A percentile compares a stretch with the other conserved stretches of the same genome.
Evolutionary conservation across 2,329 filamentous ascomycete genomes (phyloP).

Genomic region (Stemphylium vesicarium): DNA sequence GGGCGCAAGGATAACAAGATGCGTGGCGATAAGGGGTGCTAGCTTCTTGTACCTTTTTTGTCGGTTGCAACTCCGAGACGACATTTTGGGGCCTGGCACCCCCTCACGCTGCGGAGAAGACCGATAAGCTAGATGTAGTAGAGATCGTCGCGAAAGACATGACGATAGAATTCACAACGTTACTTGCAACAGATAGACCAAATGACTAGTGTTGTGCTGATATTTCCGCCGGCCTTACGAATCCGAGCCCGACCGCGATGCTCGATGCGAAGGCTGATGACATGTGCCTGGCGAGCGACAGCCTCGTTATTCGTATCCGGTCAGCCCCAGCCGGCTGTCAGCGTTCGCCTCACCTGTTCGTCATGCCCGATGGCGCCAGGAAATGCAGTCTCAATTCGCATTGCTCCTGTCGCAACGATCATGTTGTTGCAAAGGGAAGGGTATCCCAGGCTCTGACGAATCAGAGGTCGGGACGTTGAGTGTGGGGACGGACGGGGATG

Average conservation of each 20-base stretch:
- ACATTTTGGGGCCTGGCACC: neutral
- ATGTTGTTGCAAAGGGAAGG: slow-evolving; percentile 4
- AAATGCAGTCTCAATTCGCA: slow-evolving; percentile 4
- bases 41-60: neutral
- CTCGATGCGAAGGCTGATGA: neutral
- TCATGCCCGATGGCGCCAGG: neutral
- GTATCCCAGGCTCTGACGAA: slow-evolving; percentile 7
- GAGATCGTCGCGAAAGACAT: neutral
- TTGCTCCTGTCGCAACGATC: slow-evolving; percentile 7
- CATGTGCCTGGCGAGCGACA: neutral
- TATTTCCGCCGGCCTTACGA: neutral
- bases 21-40: neutral
- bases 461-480: slow-evolving; percentile 7
- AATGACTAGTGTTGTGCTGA: neutral
- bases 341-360: neutral
- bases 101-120: slow-evolving; percentile 6
- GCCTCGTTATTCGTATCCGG: neutral
- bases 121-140: neutral
- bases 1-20: neutral
- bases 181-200: neutral
- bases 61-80: slow-evolving; percentile 1
- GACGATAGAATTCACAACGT: neutral
- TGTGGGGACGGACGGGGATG: slow-evolving; percentile 7
- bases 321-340: too few species aligned
- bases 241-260: neutral